Percentiles rank a stretch among this genome's conserved stretches.
These are phyloP conservation scores for Poa annua DNA, from an alignment of 176 grass and related monocot species.

Conservation along the genomic window DNA sequence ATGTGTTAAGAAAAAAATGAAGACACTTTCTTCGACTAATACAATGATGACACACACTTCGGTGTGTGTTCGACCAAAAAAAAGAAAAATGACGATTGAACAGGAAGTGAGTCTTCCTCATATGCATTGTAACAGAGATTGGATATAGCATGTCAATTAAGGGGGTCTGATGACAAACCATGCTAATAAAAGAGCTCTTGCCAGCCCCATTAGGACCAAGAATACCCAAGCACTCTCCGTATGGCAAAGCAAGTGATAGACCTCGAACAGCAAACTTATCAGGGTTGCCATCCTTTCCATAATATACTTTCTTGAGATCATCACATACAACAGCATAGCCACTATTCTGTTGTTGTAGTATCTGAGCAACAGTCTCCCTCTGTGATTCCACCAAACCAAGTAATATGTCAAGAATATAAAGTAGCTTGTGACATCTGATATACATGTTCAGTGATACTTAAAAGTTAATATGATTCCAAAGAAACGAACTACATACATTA, in stretches of 20 bases:
- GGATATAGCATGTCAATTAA: constrained; percentile 23
- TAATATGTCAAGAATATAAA: constrained; percentile 35
- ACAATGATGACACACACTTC: no score
- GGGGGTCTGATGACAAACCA: constrained; percentile 64
- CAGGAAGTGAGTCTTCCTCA: neutral
- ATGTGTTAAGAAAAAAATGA: constrained; percentile 3
- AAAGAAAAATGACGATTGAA: neutral
- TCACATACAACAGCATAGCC: constrained; percentile 76
- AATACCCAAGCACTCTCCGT: constrained; percentile 93
- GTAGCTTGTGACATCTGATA: constrained; percentile 19
- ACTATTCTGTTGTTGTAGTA: constrained; percentile 48
- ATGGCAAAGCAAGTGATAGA: constrained; percentile 87
- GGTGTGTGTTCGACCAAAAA: no score
- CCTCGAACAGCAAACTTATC: constrained; percentile 88
- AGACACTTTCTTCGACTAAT: neutral
- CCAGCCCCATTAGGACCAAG: constrained; percentile 98
- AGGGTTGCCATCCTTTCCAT: constrained; percentile 85
- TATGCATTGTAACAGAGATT: constrained; percentile 5
- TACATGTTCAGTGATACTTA: neutral
- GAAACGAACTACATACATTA: neutral
- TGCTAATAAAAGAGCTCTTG: constrained; percentile 96
- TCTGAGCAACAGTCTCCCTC: constrained; percentile 72
- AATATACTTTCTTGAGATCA: constrained; percentile 85
- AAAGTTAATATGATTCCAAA: constrained; percentile 2
- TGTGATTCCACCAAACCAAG: constrained; percentile 39